Evolutionary conservation across 2,329 filamentous ascomycete genomes (phyloP).

Genomic region (Penicillium expansum): DNA sequence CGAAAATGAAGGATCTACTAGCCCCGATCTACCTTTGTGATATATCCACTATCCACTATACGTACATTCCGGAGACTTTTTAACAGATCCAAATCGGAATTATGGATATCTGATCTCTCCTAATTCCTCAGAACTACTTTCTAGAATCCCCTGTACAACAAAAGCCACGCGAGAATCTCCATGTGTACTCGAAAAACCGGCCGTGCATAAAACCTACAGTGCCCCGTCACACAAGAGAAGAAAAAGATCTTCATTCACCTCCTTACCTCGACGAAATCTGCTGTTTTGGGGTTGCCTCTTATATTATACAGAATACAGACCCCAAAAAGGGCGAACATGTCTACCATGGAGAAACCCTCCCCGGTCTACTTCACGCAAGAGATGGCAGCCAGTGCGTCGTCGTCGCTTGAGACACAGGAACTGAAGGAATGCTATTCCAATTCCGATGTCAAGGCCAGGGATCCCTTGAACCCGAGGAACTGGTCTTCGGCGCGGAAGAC

Average conservation of each 20-base stretch:
- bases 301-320: not conserved
- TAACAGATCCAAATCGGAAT: not conserved
- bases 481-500: conserved; percentile 32
- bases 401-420: conserved; percentile 5
- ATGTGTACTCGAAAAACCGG: conserved; percentile 3
- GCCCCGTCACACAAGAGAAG: not conserved
- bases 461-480: conserved; percentile 27
- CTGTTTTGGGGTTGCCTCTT: not conserved
- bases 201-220: conserved; percentile 18
- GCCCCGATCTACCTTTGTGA: not conserved
- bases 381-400: conserved; percentile 11
- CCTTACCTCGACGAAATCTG: not conserved
- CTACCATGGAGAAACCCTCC: conserved; percentile 15
- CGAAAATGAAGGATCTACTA: not conserved
- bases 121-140: not conserved
- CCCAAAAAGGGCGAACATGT: not conserved
- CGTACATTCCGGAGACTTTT: not conserved
- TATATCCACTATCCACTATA: not conserved
- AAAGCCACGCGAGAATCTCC: conserved; percentile 17
- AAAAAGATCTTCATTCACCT: not conserved
- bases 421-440: conserved; percentile 1
- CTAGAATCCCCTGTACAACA: conserved; percentile 2
- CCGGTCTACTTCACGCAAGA: conserved; percentile 4
- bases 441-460: conserved; percentile 7
- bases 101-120: not conserved